phyloP scores from a whole-genome alignment of 441 rosid genomes.

The Populus hybrid region DNA sequence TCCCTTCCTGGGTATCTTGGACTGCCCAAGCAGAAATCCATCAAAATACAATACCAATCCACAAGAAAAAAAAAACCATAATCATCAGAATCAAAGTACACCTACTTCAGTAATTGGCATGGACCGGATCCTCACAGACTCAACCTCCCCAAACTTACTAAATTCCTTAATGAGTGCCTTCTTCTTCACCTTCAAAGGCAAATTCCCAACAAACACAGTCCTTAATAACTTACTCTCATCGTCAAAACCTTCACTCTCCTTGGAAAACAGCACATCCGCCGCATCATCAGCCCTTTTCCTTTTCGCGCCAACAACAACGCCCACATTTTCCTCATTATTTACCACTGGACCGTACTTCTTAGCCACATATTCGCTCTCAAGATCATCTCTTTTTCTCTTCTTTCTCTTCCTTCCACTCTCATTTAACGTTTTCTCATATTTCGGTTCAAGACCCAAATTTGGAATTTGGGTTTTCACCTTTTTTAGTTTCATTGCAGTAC shows the following conservation, averaged over 20 bases:
- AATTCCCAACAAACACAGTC: constrained; percentile 91
- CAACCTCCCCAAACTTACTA: constrained; percentile 73
- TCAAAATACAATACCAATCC: background rate
- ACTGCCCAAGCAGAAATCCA: constrained; percentile 36
- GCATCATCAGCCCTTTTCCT: constrained; percentile 70
- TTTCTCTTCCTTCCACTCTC: constrained; percentile 31
- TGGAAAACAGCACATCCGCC: constrained; percentile 41
- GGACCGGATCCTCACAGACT: constrained; percentile 88
- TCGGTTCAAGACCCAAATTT: constrained; percentile 17
- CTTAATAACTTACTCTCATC: constrained; percentile 81
- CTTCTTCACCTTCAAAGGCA: constrained; percentile 81
- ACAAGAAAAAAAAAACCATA: background rate
- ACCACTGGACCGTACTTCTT: constrained; percentile 52
- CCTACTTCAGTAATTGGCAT: constrained; percentile 82
- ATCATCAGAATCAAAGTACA: constrained; percentile 8
- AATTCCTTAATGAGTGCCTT: constrained; percentile 69
- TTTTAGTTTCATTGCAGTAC: constrained; percentile 29
- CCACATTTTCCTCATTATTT: constrained; percentile 19
- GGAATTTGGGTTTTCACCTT: constrained; percentile 21
- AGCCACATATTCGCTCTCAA: constrained; percentile 72
- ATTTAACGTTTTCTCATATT: constrained; percentile 6
- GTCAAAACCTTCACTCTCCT: constrained; percentile 75
- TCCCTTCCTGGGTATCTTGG: constrained; percentile 81
- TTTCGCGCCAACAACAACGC: constrained; percentile 63
- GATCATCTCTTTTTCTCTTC: constrained; percentile 90